Conservation (phyloP, 257 asterid species). For the Eustoma russellianum region DNA sequence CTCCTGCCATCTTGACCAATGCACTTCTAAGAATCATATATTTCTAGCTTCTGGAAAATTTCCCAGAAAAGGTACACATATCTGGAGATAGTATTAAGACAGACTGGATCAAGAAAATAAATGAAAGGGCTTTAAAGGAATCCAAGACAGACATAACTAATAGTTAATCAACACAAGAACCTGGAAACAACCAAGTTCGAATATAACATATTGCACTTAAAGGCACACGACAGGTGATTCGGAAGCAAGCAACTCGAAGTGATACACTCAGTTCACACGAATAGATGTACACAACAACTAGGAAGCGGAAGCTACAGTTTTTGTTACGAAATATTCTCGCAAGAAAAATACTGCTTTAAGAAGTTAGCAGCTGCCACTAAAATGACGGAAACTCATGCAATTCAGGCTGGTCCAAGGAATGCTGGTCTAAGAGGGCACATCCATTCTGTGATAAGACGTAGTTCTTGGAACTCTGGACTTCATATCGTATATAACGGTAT, state of each 20-base stretch:
- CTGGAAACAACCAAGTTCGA: conserved; percentile 1
- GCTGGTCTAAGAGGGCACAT: not conserved
- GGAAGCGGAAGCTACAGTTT: conserved; percentile 3
- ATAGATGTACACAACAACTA: not conserved
- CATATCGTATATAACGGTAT: conserved; percentile 8
- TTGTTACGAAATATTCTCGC: not conserved
- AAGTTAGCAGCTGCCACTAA: conserved; percentile 11
- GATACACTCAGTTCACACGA: conserved; percentile 3
- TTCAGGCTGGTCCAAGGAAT: conserved; percentile 8
- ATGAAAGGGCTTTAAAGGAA: too few relatives aligned
- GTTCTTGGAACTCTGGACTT: conserved; percentile 9
- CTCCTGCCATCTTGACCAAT: too few relatives aligned
- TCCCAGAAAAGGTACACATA: too few relatives aligned
- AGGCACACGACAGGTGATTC: not conserved
- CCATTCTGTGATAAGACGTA: not conserved
- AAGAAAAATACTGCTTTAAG: not conserved
- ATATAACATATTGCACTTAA: not conserved
- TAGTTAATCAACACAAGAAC: not conserved
- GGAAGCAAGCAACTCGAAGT: not conserved
- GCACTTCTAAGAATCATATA: too few relatives aligned
- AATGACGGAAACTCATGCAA: conserved; percentile 12
- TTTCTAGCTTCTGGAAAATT: too few relatives aligned
- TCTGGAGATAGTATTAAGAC: too few relatives aligned
- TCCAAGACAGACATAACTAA: too few relatives aligned
- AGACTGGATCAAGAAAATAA: too few relatives aligned